Evolutionary conservation across 768 basidiomycete species (phyloP), one percentile per base, ranked within the genome.

Genomic region (Russula vinacea): DNA sequence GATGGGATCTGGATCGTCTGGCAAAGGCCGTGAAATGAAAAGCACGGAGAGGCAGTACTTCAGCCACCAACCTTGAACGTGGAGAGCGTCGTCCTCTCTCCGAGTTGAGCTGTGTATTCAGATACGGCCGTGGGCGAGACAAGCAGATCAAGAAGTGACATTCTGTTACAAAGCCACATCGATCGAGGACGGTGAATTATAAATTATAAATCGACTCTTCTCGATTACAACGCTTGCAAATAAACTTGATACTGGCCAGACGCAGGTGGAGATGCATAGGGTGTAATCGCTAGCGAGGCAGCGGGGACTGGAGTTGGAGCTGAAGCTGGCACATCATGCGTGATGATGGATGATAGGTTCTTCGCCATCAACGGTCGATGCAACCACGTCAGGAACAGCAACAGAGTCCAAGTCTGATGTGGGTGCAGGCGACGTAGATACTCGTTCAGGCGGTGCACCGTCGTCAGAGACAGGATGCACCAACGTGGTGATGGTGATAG

Each of bases 281-380:
- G 64, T 37, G 70, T 69, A 53, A 39, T 58, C 17, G 68, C 62
- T 5, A 42, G 59, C n/a, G 56, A 22, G 35, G 26, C 49, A 14
- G 59, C 49, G 13, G 39, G 4, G 14, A 69, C 69, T 16, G 73
- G n/a, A 3, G 70, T 66, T 7, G 74, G 22, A 1, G 13, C 13
- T 0, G 50, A 29, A 6, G 4, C 49, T 35, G 64, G 26, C 42
- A 39, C 37, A n/a, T 67, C 42, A 40, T 19, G 52, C 8, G 37
- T 0, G 19, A 7, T 2, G 19, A 19, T 9, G 17, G 52, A n/a
- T n/a, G n/a, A n/a, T n/a, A n/a, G n/a, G 7, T 19, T 14, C 58
- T 42, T 55, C 45, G 17, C 53, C 51, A 32, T 58, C 51, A 32
- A 29, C 37, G 1, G 47, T 24, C 32, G 40, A 32, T 8, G 24